phyloP scores from a whole-genome alignment of 2,329 filamentous ascomycete genomes.

The Aureobasidium vineae region DNA sequence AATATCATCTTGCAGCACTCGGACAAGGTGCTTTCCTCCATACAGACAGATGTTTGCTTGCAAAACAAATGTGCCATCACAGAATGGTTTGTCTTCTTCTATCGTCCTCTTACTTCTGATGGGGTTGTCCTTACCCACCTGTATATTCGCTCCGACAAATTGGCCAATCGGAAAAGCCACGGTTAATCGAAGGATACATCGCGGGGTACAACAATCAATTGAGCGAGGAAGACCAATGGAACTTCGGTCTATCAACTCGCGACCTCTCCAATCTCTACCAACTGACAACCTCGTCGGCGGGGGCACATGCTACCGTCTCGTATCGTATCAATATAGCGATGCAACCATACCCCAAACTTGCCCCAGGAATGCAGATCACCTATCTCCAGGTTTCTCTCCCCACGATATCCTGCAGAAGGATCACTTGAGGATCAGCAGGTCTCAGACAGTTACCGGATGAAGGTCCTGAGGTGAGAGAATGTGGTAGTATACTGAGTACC shows the following conservation, averaged over 20 bases:
- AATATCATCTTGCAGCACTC: background rate
- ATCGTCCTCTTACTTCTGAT: background rate
- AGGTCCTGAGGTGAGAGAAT: background rate
- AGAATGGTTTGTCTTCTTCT: background rate
- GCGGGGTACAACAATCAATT: slow-evolving; percentile 8
- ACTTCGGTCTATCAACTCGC: slow-evolving; percentile 13
- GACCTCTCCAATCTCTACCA: background rate
- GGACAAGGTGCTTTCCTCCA: background rate
- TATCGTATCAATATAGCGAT: background rate
- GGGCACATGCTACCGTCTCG: slow-evolving; percentile 18
- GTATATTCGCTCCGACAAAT: background rate
- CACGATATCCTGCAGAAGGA: slow-evolving; percentile 4
- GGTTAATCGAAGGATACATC: slow-evolving; percentile 2
- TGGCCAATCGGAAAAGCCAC: slow-evolving; percentile 14
- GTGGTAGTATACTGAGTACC: slow-evolving; percentile 6
- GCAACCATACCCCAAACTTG: slow-evolving; percentile 15
- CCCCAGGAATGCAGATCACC: slow-evolving; percentile 2
- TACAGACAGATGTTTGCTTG: too few relatives aligned
- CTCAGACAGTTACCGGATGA: slow-evolving; percentile 13
- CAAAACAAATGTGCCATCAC: background rate
- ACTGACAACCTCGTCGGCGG: slow-evolving; percentile 13
- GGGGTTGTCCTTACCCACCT: background rate
- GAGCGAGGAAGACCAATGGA: background rate
- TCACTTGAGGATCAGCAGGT: slow-evolving; percentile 10
- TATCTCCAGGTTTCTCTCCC: slow-evolving; percentile 19